Evolutionary conservation across 495 filamentous ascomycete species (phyloP), one percentile per base, ranked within the genome.

Genomic region (Hypoxylon rickii): DNA sequence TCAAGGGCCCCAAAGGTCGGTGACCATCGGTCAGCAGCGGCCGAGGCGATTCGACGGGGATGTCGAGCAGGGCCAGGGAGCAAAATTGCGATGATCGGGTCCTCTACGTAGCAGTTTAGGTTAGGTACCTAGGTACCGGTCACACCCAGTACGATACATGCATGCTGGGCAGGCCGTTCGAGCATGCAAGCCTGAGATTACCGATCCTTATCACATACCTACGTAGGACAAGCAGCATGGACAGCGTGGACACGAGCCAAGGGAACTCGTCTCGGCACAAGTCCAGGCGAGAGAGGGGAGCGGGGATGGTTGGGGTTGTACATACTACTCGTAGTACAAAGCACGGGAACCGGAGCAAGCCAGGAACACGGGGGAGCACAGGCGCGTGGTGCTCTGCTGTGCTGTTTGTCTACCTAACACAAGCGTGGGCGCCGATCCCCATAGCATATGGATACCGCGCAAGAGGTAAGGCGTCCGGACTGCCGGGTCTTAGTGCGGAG

Each of bases 401-500:
- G n/a, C n/a, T n/a, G n/a, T n/a, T n/a, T n/a, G n/a, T n/a, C n/a
- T n/a, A n/a, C n/a, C n/a, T n/a, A n/a, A n/a, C n/a, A n/a, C n/a
- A n/a, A n/a, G n/a, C n/a, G n/a, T n/a, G n/a, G n/a, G n/a, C n/a
- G n/a, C n/a, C n/a, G n/a, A n/a, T n/a, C n/a, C n/a, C n/a, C n/a
- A n/a, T n/a, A n/a, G n/a, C n/a, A n/a, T n/a, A n/a, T n/a, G n/a
- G n/a, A n/a, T n/a, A n/a, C n/a, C n/a, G n/a, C n/a, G n/a, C n/a
- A n/a, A n/a, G n/a, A 3, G 13, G 31, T 10, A 39, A 29, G 39
- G 16, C 41, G 50, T 36, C 46, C 46, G 51, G 58, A 61, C 52
- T 57, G 37, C 49, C 59, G 44, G 44, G 59, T 63, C 59, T 47
- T 18, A 44, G 17, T 46, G 24, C 24, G 22, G n/a, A 49, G 12